Evolutionary conservation across 164 flowering plant species (phyloP), one percentile per base, ranked within the genome.

Genomic region (Piper betle): DNA sequence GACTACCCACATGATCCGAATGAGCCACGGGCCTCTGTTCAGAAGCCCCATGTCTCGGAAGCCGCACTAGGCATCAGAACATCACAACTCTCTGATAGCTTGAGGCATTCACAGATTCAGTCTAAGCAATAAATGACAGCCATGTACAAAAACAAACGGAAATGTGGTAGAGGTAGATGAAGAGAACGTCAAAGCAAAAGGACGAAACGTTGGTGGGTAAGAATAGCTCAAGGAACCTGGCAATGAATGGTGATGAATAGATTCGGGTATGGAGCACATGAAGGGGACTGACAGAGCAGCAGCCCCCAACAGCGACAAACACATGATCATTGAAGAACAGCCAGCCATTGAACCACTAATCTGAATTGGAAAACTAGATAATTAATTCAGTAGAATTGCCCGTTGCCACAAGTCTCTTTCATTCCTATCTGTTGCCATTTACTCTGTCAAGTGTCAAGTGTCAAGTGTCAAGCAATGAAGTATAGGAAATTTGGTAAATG

Each of bases 1-100:
- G 62, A 84, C 68, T 39, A 73, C 75, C 81, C 78, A 80, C 64
- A 62, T 73, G 50, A 79, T 73, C 53, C 75, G 63, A 75, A 77
- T 59, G 53, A 72, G 52, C 82, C 77, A 70, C 61, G 72, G 62
- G 52, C 48, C 37, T 53, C 69, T 75, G 46, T 52, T 69, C 61
- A 66, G 62, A 6, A 15, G 57, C 62, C 82, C 82, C 86, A 82
- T 83, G 50, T 46, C 15, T 61, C 37, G 58, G 60, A 57, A 62
- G 52, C 48, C 40, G 55, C 18, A 25, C 33, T 40, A 50, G 62
- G 63, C 55, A 46, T 62, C 16, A n/a, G 39, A 46, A 19, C 39
- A 41, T 54, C 66, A 67, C 65, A 55, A 68, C 66, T 60, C 41
- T 53, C 52, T 54, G 62, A 68, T 57, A 46, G 57, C 33, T 54